These are phyloP conservation scores for Picochlorum sp. DNA, from an alignment of 139 green algal species.

Conservation along the genomic window DNA sequence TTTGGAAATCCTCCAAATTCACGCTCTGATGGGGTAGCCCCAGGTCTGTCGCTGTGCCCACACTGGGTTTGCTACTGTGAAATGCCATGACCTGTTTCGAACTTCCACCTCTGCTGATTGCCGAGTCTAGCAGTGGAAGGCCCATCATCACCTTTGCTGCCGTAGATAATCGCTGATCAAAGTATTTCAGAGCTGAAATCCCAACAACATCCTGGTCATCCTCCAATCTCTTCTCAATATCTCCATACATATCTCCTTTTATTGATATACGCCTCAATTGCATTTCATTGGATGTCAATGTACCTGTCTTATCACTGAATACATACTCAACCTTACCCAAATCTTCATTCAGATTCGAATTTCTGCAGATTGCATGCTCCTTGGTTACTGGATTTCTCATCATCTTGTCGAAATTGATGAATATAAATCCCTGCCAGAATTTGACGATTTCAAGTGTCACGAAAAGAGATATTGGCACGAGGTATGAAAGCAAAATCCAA, in stretches of 20 bases:
- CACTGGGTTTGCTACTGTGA: slow-evolving; percentile 18
- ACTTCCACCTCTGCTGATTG: slow-evolving; percentile 35
- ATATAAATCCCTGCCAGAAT: slow-evolving; percentile 70
- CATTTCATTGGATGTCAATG: slow-evolving; percentile 87
- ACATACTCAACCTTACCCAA: slow-evolving; percentile 90
- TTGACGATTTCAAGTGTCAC: slow-evolving; percentile 95
- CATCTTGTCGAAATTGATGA: slow-evolving; percentile 65
- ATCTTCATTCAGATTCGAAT: slow-evolving; percentile 96
- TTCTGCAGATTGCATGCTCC: slow-evolving; percentile 66
- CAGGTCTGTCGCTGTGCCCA: slow-evolving; percentile 6
- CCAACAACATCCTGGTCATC: slow-evolving; percentile 19
- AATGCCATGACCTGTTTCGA: slow-evolving; percentile 21
- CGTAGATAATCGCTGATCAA: slow-evolving; percentile 34
- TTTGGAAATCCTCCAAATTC: not conserved
- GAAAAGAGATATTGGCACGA: slow-evolving; percentile 98
- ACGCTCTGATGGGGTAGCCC: not conserved
- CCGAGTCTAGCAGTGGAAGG: slow-evolving; percentile 17
- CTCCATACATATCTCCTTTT: slow-evolving; percentile 35
- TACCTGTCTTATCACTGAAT: slow-evolving; percentile 94
- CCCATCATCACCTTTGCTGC: slow-evolving; percentile 22
- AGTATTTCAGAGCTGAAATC: slow-evolving; percentile 25
- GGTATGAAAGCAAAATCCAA: slow-evolving; percentile 80
- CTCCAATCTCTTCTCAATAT: slow-evolving; percentile 32
- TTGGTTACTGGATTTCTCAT: slow-evolving; percentile 68
- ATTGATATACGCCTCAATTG: slow-evolving; percentile 48